phyloP scores from a whole-genome alignment of 1,284 basidiomycete species.

The Trametes sp. region DNA sequence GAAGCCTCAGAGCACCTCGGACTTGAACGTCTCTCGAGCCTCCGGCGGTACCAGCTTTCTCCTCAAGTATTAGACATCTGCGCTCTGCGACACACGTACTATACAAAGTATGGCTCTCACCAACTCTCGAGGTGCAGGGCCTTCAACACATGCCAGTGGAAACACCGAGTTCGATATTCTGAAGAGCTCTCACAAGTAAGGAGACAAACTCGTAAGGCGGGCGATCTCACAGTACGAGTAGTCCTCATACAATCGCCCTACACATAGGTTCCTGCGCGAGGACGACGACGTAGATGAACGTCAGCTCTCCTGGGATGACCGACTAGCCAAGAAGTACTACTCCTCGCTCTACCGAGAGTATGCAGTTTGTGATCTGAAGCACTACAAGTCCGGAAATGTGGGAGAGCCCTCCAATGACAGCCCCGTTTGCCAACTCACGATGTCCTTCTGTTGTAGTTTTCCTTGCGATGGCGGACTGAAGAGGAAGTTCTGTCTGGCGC shows the following conservation, averaged over 20 bases:
- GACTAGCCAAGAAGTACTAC: conserved; percentile 89
- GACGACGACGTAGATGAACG: conserved; percentile 48
- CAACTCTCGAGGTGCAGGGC: conserved; percentile 7
- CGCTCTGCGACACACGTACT: too few species aligned
- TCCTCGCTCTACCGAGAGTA: conserved; percentile 88
- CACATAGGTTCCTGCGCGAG: conserved; percentile 83
- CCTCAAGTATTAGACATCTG: too few species aligned
- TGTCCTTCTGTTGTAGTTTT: too few species aligned
- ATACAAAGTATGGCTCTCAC: conserved; percentile 20
- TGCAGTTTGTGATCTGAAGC: conserved; percentile 92
- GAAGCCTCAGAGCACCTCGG: too few species aligned
- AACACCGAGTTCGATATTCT: conserved; percentile 70
- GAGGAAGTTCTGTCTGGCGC: conserved; percentile 84
- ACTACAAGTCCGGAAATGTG: conserved; percentile 92
- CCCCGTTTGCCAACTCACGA: too few species aligned
- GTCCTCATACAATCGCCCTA: background rate
- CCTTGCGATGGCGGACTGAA: conserved; percentile 92
- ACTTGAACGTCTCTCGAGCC: background rate
- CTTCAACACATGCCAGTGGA: background rate
- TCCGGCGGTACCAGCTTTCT: too few species aligned
- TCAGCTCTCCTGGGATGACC: conserved; percentile 75
- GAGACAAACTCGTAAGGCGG: background rate
- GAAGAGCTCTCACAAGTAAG: conserved; percentile 65
- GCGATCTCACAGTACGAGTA: too few species aligned
- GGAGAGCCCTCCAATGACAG: too few species aligned